Conservation (phyloP, 2,329 filamentous ascomycete genomes). For the Rugonectria rugulosa region DNA sequence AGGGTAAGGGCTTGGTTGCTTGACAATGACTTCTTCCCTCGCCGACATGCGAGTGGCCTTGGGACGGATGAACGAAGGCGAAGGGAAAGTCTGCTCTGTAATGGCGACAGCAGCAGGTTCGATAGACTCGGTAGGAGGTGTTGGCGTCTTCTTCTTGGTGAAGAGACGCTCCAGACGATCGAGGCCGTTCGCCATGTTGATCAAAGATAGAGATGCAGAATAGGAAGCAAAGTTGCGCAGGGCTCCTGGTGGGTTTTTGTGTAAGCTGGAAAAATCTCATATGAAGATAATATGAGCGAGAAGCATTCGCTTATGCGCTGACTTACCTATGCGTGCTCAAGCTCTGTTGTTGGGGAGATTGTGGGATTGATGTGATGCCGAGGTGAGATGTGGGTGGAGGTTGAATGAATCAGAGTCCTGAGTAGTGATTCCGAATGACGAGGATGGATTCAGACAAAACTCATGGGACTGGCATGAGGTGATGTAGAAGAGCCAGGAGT, state of each 20-base stretch:
- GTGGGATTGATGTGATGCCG: conserved; percentile 13
- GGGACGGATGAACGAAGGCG: conserved; percentile 64
- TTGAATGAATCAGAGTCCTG: conserved; percentile 31
- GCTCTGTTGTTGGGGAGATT: conserved; percentile 8
- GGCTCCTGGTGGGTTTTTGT: conserved; percentile 27
- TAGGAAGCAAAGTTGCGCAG: conserved; percentile 33
- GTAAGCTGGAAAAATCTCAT: conserved; percentile 30
- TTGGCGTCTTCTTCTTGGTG: conserved; percentile 49
- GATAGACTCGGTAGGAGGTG: conserved; percentile 33
- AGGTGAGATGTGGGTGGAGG: conserved; percentile 18
- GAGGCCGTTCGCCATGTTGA: conserved; percentile 55
- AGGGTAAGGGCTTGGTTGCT: conserved; percentile 40
- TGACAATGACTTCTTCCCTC: conserved; percentile 55
- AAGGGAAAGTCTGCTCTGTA: conserved; percentile 54
- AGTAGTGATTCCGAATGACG: conserved; percentile 25
- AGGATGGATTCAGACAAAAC: conserved; percentile 25
- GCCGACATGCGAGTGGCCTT: conserved; percentile 63
- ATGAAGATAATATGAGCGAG: conserved; percentile 15
- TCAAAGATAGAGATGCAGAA: conserved; percentile 37
- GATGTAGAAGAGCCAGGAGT: conserved; percentile 21
- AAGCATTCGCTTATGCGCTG: conserved; percentile 14
- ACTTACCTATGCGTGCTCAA: conserved; percentile 30
- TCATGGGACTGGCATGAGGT: conserved; percentile 18
- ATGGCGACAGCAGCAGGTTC: conserved; percentile 33
- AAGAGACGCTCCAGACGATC: conserved; percentile 62